Percentiles rank a stretch among this genome's conserved stretches.
Evolutionary conservation across 1,284 basidiomycete genomes (phyloP).

Genomic region (Papiliotrema flavescens): DNA sequence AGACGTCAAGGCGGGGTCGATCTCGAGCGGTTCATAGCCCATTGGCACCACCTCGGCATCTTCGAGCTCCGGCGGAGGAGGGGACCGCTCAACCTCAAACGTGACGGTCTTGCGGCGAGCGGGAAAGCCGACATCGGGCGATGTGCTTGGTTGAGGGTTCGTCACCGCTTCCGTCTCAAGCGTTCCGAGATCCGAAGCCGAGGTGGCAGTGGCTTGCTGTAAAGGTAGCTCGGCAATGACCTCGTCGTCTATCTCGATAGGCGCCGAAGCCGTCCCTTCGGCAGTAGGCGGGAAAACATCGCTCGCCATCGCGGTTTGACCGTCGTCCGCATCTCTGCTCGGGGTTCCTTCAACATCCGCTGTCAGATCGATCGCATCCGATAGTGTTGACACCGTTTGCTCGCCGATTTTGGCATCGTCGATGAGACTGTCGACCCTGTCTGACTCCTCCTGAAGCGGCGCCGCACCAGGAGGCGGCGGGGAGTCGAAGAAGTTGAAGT

Average conservation of each 20-base stretch:
- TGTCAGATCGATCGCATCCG: background rate
- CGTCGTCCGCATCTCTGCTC: background rate
- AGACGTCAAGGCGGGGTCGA: slow-evolving; percentile 9
- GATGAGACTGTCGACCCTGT: too few relatives aligned
- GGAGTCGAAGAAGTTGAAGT: slow-evolving; percentile 47
- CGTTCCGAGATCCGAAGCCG: too few relatives aligned
- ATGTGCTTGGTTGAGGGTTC: background rate
- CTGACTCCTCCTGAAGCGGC: background rate
- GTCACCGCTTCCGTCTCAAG: too few relatives aligned
- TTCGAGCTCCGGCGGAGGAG: background rate
- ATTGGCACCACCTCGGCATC: slow-evolving; percentile 27
- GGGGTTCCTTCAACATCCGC: background rate
- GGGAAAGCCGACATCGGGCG: background rate
- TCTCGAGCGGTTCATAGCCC: slow-evolving; percentile 28
- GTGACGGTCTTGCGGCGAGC: background rate
- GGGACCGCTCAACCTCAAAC: background rate
- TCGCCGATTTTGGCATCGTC: background rate
- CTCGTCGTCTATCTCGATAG: too few relatives aligned
- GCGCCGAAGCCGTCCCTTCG: too few relatives aligned
- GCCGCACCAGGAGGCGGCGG: slow-evolving; percentile 12
- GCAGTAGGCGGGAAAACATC: too few relatives aligned
- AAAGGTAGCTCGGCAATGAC: too few relatives aligned
- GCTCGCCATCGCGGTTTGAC: background rate
- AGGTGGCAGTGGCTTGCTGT: too few relatives aligned
- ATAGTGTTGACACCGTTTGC: background rate